Base-by-base conservation (phyloP, 768 basidiomycete species). In the Termitomyces sp. region DNA sequence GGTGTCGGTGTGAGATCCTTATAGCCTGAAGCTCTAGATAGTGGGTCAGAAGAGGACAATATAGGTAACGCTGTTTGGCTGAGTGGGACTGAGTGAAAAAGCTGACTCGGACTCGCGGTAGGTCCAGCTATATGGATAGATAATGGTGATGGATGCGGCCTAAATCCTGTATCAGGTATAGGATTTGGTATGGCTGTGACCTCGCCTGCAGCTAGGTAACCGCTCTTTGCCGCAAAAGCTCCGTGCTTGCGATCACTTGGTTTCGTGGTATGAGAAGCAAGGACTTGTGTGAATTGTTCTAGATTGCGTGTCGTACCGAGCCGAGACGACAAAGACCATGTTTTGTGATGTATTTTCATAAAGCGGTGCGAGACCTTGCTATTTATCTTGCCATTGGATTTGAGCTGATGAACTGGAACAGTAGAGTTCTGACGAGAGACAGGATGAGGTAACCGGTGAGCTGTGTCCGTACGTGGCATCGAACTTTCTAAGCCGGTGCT, bases 151-250 rank as follows among this genome's bases (percentile, higher is more conserved):
- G 62, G 58, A 30, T 52, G 60, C 16, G 66, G 50, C 36, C 60
- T 71, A 47, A 71, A 58, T 33, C 75, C 77, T 50, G 74, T 77
- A 50, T 81, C 79, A 26, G 82, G 80, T 41, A 76, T 75, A 60
- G 83, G 83, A 61, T 77, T 75, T 13, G 84, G 82, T 47, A 84
- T 69, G 44, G 75, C 70, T 7, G 77, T 77, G 16, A 72, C 65
- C 58, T 79, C 75, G 56, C 53, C 56, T 16, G 60, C 61, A 14
- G 51, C 14, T 6, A 64, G 61, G 56, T 63, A 68, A 51, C 65
- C 68, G 50, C 68, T 67, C 47, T 69, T 64, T 23, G 47, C 59
- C 23, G 57, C 40, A 2, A 59, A 35, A 43, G 53, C 57, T 47
- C 68, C 64, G 49, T 65, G 64, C 16, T 61, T 57, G 48, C 56